Base-by-base conservation (phyloP, 306 rosid species). In the Casuarina glauca region DNA sequence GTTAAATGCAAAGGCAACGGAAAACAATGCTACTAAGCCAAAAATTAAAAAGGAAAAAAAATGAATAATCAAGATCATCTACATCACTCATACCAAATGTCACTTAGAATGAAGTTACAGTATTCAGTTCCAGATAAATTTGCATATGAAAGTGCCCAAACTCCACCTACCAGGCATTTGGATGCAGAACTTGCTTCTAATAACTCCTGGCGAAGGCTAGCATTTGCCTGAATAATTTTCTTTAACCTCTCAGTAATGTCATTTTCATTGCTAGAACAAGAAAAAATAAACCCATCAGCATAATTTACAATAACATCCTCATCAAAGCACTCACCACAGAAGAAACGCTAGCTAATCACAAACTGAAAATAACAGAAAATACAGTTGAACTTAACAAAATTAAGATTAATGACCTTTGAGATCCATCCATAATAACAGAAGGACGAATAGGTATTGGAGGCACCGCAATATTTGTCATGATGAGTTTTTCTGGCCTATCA, bases 391-490 rank as follows among this genome's bases (percentile, higher is more conserved):
- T 9, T 39, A 39, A 38, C 49, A 75, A 78, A 75, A 55, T 16
- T 44, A 46, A 38, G 52, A 50, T 44, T 73, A 67, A 84, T 78
- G 75, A 94, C 98, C 97, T 94, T 71, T 66, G 95, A 55, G 91
- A 85, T 66, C 91, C 87, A 81, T 88, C 95, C 90, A 86, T 84
- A 10, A 95, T 82, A 73, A 91, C 98, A 72, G 98, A 95, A 76
- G 98, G 98, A 78, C 97, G 97, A 81, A 91, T 88, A 52, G 91
- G 81, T 71, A 89, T 82, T 70, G 98, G 98, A 70, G 98, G 97
- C 86, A 95, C 98, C 5, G 90, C 78, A 64, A 95, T 78, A 78
- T 79, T 88, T 75, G 87, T 88, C 66, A 82, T 61, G 15, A 92
- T 87, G 72, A 92, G 89, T 69, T 88, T 92, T 87, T 92, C 97